Evolutionary conservation across 2,329 filamentous ascomycete genomes (phyloP).

Genomic region (Sphaerulina populicola): DNA sequence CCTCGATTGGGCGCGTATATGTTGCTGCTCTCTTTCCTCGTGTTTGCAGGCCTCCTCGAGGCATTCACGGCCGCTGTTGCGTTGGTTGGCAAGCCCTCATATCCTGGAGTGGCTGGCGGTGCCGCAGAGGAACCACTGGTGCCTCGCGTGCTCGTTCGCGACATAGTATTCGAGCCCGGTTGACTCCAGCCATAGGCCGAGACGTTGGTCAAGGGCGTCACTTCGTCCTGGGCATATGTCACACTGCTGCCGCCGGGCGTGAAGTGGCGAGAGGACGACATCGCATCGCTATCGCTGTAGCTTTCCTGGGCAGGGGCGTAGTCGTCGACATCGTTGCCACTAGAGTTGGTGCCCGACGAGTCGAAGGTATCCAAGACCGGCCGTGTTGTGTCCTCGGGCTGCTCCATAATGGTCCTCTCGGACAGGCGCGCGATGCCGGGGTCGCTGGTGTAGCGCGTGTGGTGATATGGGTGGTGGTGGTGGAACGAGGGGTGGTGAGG

Average conservation of each 20-base stretch:
- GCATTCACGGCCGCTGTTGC: conserved; percentile 13
- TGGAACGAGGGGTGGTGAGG: neutral
- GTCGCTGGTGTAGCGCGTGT: conserved; percentile 21
- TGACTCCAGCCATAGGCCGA: conserved; percentile 27
- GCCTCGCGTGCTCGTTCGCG: conserved; percentile 13
- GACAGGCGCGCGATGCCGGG: conserved; percentile 11
- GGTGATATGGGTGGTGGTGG: neutral
- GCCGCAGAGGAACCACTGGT: conserved; percentile 2
- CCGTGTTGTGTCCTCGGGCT: conserved; percentile 19
- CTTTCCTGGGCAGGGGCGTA: conserved; percentile 17
- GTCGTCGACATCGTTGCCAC: conserved; percentile 22
- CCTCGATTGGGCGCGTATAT: conserved; percentile 44
- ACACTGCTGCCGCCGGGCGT: conserved; percentile 15
- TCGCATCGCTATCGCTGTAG: conserved; percentile 26
- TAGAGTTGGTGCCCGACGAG: conserved; percentile 27
- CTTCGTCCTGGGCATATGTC: conserved; percentile 15
- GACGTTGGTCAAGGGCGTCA: conserved; percentile 26
- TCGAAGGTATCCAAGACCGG: conserved; percentile 30
- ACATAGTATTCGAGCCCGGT: conserved; percentile 12
- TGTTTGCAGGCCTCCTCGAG: conserved; percentile 34
- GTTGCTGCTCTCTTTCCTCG: conserved; percentile 41
- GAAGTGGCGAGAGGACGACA: conserved; percentile 23
- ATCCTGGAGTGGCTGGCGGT: conserved; percentile 13
- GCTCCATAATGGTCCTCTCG: conserved; percentile 29
- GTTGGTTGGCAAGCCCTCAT: conserved; percentile 17